These are phyloP conservation scores for Patellifolia procumbens DNA, from an alignment of 179 eudicot species.

Conservation along the genomic window DNA sequence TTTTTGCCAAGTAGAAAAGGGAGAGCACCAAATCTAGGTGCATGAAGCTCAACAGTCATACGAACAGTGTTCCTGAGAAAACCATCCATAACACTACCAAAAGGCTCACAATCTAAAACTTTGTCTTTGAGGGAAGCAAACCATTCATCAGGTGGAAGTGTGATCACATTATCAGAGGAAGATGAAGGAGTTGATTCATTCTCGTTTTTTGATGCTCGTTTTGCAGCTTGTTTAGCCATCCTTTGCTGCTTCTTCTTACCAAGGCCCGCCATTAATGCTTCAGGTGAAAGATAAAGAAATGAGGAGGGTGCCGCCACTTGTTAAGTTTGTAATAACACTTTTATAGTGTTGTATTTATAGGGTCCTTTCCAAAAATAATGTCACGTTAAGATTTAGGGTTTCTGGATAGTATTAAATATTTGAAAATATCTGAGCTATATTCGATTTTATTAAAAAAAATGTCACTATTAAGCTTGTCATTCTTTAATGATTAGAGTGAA, in stretches of 20 bases:
- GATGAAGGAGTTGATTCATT: not conserved
- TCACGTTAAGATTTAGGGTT: not conserved
- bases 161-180: not conserved
- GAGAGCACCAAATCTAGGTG: not conserved
- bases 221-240: not conserved
- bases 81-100: not conserved
- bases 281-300: too few species aligned
- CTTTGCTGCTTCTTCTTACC: slow-evolving; percentile 2
- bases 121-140: not conserved
- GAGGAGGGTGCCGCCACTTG: not conserved
- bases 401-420: not conserved
- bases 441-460: too few species aligned
- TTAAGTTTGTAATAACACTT: too few species aligned
- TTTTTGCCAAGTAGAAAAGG: slow-evolving; percentile 1
- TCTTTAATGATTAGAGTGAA: too few species aligned
- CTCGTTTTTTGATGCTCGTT: not conserved
- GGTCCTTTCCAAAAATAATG: not conserved
- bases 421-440: too few species aligned
- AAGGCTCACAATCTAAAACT: not conserved
- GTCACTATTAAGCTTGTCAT: too few species aligned
- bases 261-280: not conserved
- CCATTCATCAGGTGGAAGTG: not conserved
- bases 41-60: not conserved
- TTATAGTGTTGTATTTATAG: not conserved
- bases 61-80: not conserved